These are phyloP conservation scores for Pyrenula massariospora DNA, from an alignment of 495 filamentous ascomycete genomes.

Conservation along the genomic window DNA sequence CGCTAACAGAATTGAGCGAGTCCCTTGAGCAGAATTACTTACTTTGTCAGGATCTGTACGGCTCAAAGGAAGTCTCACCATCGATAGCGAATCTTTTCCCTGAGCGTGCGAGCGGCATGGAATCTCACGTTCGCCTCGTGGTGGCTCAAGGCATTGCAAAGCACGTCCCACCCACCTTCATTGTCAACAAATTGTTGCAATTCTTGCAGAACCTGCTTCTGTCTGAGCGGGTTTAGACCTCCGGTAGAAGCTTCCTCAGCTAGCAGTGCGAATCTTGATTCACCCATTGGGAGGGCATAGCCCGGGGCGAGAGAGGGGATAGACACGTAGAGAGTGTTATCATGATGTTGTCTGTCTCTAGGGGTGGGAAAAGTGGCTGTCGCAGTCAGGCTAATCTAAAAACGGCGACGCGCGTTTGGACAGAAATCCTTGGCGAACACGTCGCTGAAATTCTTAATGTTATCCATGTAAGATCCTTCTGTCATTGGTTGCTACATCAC, in stretches of 20 bases:
- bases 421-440: no score
- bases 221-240: not conserved
- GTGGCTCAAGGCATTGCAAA: not conserved
- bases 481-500: not conserved
- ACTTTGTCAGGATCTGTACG: not conserved
- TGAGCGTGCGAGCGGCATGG: not conserved
- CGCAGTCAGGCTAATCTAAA: no score
- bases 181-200: not conserved
- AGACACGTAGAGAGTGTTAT: no score
- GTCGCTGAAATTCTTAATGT: no score
- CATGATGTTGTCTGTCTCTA: no score
- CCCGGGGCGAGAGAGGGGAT: no score
- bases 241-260: not conserved
- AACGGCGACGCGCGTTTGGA: no score
- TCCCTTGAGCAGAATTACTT: not conserved
- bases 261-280: not conserved
- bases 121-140: not conserved
- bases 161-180: not conserved
- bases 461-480: not conserved
- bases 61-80: not conserved
- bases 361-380: no score
- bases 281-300: not conserved
- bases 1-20: not conserved
- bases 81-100: not conserved
- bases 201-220: not conserved